Base-by-base conservation (phyloP, 2,329 filamentous ascomycete species). In the Pseudopithomyces maydicus region DNA sequence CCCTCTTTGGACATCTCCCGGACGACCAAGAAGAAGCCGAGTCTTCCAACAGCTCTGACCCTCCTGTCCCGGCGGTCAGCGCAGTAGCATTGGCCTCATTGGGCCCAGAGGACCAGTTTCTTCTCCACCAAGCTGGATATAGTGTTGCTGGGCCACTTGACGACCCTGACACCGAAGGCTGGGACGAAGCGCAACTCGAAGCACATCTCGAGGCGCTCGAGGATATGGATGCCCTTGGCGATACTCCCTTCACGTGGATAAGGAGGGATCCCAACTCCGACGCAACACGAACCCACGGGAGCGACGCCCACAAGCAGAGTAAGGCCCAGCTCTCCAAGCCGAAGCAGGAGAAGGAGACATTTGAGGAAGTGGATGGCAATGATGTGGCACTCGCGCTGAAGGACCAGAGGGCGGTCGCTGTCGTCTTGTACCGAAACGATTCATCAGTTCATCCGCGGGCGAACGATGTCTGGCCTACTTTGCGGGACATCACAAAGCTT, bases 381-480 rank as follows among this genome's bases (percentile, higher is more conserved):
- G 62, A 64, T 20, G 48, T 66, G 14, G 47, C 53, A 12, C 47
- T 33, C 8, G 53, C 52, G 3, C 50, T 74, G 22, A 55, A 53
- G 7, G 61, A 33, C 11, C 61, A 61, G 35, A 66, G 60, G 15
- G 73, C 72, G 2, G 57, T 68, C 12, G 66, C 70, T 39, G 56
- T 66, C 14, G 53, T 74, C 38, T 35, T 63, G 20, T 74, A 72
- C 46, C 56, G 19, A 17, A 48, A 57, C 22, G 61, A 48, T 10
- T 39, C 52, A 15, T 39, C 38, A 15, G 59, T 67, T 23, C 58
- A 68, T 19, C 58, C 68, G 5, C 23, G 60, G 14, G 71, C 71
- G 6, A 76, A 72, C 46, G 74, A 77, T 43, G 66, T 77, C 4
- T 77, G 74, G 73, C 74, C 74, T 7, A 57, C 68, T 10, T 68